Evolutionary conservation across 805 yeast genomes (phyloP), one percentile per base, ranked within the genome.

Genomic region (Starmerella powellii): DNA sequence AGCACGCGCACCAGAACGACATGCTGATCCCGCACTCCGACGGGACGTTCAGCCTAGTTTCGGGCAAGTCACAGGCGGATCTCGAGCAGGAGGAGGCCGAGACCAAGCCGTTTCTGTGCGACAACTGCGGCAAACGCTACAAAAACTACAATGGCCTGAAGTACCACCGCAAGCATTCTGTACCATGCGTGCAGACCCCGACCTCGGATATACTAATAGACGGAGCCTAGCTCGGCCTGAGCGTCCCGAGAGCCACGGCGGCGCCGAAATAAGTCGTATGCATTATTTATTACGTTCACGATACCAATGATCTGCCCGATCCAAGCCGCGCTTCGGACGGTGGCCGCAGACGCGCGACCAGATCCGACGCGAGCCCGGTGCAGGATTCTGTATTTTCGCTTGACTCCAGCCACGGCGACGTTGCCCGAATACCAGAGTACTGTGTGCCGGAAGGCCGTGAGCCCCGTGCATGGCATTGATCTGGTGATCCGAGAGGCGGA

Each of bases 1-100:
- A 80, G 44, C 97, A 87, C 61, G 98, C 97, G 31, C 98, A 88
- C 64, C 95, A 85, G 62, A 85, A 86, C 59, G 97, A 88, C 64
- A 84, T 83, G 31, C 65, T 88, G 40, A 79, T 82, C 56, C 82
- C 79, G 52, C 87, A 88, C 57, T 80, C 85, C 13, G 97, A 88
- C 59, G 98, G 98, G 3, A 78, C 95, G 1, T 80, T 78, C 52
- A 79, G 86, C 38, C 83, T 88, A 20, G 79, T 88, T 44, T 79
- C 84, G 61, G 93, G 85, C 19, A 73, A 83, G 72, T 96, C 88
- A 61, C 85, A 84, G 66, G 97, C 87, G 66, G 47, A 37, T 19
- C n/a, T 47, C 19, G 46, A 38, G 15, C 32, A 41, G 29, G 48
- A 45, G 16, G 48, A 44, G 34, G 44, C 37, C 8, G 42, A 38